Evolutionary conservation across 78 protist species (phyloP).

Genomic region (Dictyostelium capitatum): DNA sequence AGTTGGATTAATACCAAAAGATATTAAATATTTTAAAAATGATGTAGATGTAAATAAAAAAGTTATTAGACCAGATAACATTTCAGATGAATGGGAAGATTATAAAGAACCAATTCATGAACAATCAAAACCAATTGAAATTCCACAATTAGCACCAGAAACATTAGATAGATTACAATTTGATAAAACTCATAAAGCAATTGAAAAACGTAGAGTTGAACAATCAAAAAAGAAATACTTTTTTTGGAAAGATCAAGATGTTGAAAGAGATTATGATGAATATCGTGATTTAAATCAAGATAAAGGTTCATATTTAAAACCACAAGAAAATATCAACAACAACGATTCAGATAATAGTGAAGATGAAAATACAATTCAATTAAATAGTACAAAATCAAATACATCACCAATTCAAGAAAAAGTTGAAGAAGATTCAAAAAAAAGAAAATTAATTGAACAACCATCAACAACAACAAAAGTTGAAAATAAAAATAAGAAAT

Average conservation of each 20-base stretch:
- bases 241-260: slow-evolving; percentile 46
- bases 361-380: slow-evolving; percentile 40
- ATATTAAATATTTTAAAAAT: slow-evolving; percentile 1
- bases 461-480: not conserved
- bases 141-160: slow-evolving; percentile 13
- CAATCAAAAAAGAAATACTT: slow-evolving; percentile 60
- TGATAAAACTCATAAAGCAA: not conserved
- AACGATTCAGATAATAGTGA: slow-evolving; percentile 6
- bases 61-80: slow-evolving; percentile 22
- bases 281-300: slow-evolving; percentile 22
- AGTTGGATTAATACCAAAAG: slow-evolving; percentile 30
- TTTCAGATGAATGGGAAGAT: slow-evolving; percentile 45
- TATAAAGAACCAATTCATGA: slow-evolving; percentile 27
- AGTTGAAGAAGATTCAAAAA: not conserved
- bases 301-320: slow-evolving; percentile 30
- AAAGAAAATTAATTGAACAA: not conserved
- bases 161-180: slow-evolving; percentile 18
- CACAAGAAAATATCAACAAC: not conserved
- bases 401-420: not conserved
- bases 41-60: slow-evolving; percentile 13
- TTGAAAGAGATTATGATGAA: slow-evolving; percentile 27
- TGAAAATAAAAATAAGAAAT: not conserved
- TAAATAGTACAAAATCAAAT: not conserved
- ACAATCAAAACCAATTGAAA: not conserved
- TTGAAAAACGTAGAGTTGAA: slow-evolving; percentile 51